Evolutionary conservation across 2,329 filamentous ascomycete species (phyloP), one percentile per base, ranked within the genome.

Genomic region (Pyrenophora graminea): DNA sequence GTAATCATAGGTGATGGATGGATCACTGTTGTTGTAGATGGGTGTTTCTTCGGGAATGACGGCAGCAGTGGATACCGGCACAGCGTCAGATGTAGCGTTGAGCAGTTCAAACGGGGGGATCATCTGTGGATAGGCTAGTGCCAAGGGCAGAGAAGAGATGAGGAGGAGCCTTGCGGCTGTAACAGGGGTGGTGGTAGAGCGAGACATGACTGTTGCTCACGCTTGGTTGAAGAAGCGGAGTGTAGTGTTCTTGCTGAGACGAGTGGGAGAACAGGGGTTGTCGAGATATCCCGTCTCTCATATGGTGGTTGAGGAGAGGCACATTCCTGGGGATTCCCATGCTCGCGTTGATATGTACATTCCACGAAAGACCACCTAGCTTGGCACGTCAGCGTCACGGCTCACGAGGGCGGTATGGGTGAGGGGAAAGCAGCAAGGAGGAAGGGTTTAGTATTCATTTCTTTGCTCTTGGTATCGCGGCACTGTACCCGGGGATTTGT

Each of bases 101-200:
- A 41, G 40, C 25, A 41, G 40, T 21, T 38, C 46, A 25, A 44
- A 55, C 12, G 39, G 54, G 23, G 40, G 50, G 32, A 57, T 8
- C 10, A 27, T 30, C 32, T 59, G 55, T 25, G 55, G 55, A 4
- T 57, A 34, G 15, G 55, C 51, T 25, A 53, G 31, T 18, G 45
- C 48, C 19, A 57, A 45, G 17, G 58, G 58, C 33, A 61, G 53
- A 34, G 58, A 59, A 34, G 58, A 59, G 34, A 56, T 40, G 37
- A 62, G 43, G 5, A 62, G 57, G 44, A 62, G 58, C 51, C 46
- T 53, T 3, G 51, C 46, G 10, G 55, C 57, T 46, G 52, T 50
- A 13, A 49, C 46, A 8, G 55, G 19, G 19, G 5, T 55, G 43
- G 51, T 51, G 13, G 53, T 42, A 31, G 53, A 43, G 45, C 48